Conservation (phyloP, 2,329 filamentous ascomycete genomes). For the Diaporthe sp. region DNA sequence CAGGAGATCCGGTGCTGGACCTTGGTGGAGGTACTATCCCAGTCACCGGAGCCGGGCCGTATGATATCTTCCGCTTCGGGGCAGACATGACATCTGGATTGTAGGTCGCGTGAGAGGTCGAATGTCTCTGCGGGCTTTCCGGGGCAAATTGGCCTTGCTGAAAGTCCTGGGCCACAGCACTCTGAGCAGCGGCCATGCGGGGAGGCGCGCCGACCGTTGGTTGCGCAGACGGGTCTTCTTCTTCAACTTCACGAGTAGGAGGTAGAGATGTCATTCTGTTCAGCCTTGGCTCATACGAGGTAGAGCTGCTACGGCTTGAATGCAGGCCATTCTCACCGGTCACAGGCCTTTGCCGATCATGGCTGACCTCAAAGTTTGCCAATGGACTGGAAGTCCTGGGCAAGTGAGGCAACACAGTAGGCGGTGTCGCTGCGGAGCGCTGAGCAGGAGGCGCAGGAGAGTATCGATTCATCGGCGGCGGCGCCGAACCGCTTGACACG, state of each 20-base stretch:
- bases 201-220: conserved; percentile 41
- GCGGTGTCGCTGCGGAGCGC: conserved; percentile 53
- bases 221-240: conserved; percentile 59
- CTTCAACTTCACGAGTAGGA: conserved; percentile 72
- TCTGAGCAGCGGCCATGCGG: conserved; percentile 38
- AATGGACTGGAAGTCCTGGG: conserved; percentile 76
- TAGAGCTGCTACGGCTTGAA: conserved; percentile 65
- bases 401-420: conserved; percentile 67
- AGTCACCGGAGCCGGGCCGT: conserved; percentile 55
- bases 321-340: conserved; percentile 54
- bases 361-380: conserved; percentile 71
- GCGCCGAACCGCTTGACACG: conserved; percentile 52
- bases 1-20: conserved; percentile 74
- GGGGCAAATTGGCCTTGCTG: conserved; percentile 40
- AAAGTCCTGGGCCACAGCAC: background rate
- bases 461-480: conserved; percentile 63
- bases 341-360: conserved; percentile 52
- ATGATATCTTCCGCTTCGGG: conserved; percentile 67
- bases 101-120: conserved; percentile 53
- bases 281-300: conserved; percentile 65
- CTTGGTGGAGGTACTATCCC: conserved; percentile 65
- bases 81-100: conserved; percentile 64
- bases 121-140: conserved; percentile 61
- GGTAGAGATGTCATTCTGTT: conserved; percentile 70
- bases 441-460: conserved; percentile 59